Evolutionary conservation across 1,284 basidiomycete species (phyloP).

Genomic region (Mycena sp.): DNA sequence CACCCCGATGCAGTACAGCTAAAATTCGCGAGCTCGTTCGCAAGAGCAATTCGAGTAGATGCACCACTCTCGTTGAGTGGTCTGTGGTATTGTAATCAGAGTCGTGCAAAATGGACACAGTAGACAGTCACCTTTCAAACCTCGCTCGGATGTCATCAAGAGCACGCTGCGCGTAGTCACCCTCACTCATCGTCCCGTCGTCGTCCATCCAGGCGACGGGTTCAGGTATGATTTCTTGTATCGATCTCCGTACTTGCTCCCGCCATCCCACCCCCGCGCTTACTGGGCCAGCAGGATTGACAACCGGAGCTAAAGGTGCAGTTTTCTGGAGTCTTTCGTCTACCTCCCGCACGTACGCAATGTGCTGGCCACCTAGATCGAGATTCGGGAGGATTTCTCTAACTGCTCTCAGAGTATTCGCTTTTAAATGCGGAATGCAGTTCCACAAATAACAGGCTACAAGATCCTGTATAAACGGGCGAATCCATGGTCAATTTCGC

Average conservation of each 20-base stretch:
- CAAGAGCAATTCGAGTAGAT: constrained; percentile 44
- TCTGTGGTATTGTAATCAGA: constrained; percentile 36
- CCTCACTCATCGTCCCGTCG: constrained; percentile 48
- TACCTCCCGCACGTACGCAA: constrained; percentile 39
- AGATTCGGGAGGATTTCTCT: constrained; percentile 15
- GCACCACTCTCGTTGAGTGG: constrained; percentile 43
- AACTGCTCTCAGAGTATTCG: constrained; percentile 3
- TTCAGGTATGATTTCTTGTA: constrained; percentile 51
- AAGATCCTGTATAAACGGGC: neutral
- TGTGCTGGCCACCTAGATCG: constrained; percentile 32
- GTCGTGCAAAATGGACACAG: constrained; percentile 33
- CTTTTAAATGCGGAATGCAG: constrained; percentile 16
- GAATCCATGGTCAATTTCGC: neutral
- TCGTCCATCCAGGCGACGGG: constrained; percentile 58
- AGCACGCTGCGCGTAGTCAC: constrained; percentile 45
- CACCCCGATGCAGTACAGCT: constrained; percentile 57
- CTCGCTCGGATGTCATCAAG: constrained; percentile 49
- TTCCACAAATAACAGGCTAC: constrained; percentile 20
- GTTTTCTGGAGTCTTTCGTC: constrained; percentile 15
- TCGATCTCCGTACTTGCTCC: constrained; percentile 35
- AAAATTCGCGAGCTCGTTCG: constrained; percentile 47
- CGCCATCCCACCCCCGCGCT: constrained; percentile 38
- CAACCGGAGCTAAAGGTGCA: neutral
- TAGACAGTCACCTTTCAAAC: constrained; percentile 51
- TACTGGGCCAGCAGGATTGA: constrained; percentile 36